Percentiles rank a stretch among this genome's conserved stretches.
Evolutionary conservation across 352 stramenopile genomes (phyloP).

Genomic region (Phytophthora agathidicida): DNA sequence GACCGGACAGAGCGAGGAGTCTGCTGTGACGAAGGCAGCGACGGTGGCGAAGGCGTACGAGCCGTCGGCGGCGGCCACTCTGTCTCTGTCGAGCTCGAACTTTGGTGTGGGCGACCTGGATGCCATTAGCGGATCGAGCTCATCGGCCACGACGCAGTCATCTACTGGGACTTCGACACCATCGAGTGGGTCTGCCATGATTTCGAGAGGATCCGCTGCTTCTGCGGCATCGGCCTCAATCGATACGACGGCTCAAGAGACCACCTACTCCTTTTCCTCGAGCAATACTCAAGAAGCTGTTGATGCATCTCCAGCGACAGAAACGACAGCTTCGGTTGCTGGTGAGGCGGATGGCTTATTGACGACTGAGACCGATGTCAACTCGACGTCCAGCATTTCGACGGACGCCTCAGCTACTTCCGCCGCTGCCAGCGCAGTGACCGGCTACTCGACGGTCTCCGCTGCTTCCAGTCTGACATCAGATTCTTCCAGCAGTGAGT

Average conservation of each 20-base stretch:
- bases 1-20: slow-evolving; percentile 20
- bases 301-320: not conserved
- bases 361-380: not conserved
- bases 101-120: slow-evolving; percentile 32
- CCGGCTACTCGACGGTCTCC: not conserved
- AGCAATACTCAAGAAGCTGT: not conserved
- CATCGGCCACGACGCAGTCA: not conserved
- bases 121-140: slow-evolving; percentile 17
- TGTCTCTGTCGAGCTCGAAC: slow-evolving; percentile 28
- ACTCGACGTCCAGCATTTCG: not conserved
- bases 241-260: not conserved
- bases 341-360: not conserved
- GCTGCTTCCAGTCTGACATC: not conserved
- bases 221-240: not conserved
- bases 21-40: slow-evolving; percentile 20
- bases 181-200: not conserved
- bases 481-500: not conserved
- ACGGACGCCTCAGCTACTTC: not conserved
- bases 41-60: slow-evolving; percentile 22
- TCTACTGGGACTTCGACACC: not conserved
- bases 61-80: slow-evolving; percentile 14
- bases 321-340: slow-evolving; percentile 1
- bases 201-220: not conserved
- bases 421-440: not conserved
- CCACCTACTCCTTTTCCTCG: not conserved